Evolutionary conservation across 441 rosid species (phyloP).

Genomic region (Aleurites moluccanus): DNA sequence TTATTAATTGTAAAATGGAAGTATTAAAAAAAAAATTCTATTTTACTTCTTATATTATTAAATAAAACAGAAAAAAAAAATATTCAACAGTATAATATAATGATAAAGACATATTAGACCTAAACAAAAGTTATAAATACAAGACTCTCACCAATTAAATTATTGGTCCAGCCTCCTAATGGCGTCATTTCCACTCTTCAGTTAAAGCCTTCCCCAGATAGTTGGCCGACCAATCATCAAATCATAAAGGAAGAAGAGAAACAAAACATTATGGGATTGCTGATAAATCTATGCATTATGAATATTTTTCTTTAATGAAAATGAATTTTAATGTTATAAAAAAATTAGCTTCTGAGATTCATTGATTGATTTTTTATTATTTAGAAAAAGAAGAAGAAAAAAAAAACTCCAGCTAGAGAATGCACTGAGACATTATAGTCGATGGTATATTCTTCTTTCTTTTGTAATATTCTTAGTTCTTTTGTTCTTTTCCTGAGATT

Average conservation of each 20-base stretch:
- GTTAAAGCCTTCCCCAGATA: conserved; percentile 31
- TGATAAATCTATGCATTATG: neutral
- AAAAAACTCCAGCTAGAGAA: neutral
- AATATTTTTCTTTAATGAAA: neutral
- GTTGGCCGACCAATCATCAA: conserved; percentile 5
- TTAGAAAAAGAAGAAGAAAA: no score
- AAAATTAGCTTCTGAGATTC: no score
- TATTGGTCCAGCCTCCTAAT: neutral
- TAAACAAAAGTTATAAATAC: no score
- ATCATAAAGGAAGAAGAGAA: neutral
- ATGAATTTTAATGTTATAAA: neutral
- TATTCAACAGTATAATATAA: no score
- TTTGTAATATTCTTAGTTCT: neutral
- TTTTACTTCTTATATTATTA: no score
- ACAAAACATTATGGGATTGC: neutral
- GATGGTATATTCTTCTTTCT: conserved; percentile 1
- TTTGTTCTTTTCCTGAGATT: neutral
- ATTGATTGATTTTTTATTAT: no score
- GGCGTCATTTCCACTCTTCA: conserved; percentile 15
- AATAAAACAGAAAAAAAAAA: no score
- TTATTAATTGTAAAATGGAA: no score
- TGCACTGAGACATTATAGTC: neutral
- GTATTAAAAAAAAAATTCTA: no score
- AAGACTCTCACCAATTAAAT: no score
- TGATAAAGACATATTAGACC: no score